Percentiles rank a stretch among this genome's conserved stretches.
Conservation (phyloP, 1,284 basidiomycete genomes). For the Naganishia albida region DNA sequence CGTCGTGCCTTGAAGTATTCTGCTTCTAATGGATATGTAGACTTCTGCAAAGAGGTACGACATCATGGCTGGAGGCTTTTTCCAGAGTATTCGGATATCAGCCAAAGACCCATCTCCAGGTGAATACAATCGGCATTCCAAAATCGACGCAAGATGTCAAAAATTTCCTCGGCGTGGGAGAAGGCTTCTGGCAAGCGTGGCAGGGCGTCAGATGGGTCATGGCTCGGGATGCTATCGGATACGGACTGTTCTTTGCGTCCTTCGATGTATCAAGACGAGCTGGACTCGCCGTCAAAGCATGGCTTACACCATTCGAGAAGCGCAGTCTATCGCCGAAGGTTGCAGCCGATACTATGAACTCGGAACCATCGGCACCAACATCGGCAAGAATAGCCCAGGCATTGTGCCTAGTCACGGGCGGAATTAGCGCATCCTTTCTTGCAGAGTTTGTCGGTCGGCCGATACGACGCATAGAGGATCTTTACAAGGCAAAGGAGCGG, state of each 20-base stretch:
- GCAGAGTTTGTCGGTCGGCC: constrained; percentile 49
- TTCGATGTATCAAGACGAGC: constrained; percentile 51
- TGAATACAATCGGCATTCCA: constrained; percentile 21
- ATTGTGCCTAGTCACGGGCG: constrained; percentile 49
- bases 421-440: constrained; percentile 45
- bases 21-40: neutral
- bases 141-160: constrained; percentile 32
- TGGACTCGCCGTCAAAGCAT: constrained; percentile 49
- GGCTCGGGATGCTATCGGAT: constrained; percentile 36
- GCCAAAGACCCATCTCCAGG: constrained; percentile 6
- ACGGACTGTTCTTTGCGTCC: constrained; percentile 52
- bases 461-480: constrained; percentile 38
- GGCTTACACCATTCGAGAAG: constrained; percentile 25
- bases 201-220: constrained; percentile 31
- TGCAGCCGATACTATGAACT: constrained; percentile 9
- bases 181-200: constrained; percentile 32
- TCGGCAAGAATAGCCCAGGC: constrained; percentile 51
- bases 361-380: constrained; percentile 39
- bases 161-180: constrained; percentile 29
- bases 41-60: constrained; percentile 32
- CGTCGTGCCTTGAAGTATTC: neutral
- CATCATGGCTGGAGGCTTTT: constrained; percentile 33
- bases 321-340: constrained; percentile 10
- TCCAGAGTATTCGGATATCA: constrained; percentile 31
- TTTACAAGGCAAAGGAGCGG: constrained; percentile 16